Evolutionary conservation across 495 filamentous ascomycete genomes (phyloP).

Genomic region (Cryomyces minteri): DNA sequence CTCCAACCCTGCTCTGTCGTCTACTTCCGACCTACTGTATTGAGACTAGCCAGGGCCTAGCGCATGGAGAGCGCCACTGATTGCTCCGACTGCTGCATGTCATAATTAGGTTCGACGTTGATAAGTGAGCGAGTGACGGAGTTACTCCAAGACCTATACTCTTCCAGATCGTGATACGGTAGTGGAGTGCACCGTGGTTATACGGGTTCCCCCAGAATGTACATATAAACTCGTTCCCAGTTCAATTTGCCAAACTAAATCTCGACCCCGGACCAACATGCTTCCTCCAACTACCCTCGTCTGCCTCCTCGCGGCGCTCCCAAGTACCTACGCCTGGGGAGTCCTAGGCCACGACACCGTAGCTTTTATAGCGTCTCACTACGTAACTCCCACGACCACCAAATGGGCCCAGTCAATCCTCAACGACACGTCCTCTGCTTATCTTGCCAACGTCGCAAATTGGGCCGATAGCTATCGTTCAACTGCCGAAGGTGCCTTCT

Average conservation of each 20-base stretch:
- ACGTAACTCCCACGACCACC: constrained; percentile 8
- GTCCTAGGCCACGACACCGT: constrained; percentile 19
- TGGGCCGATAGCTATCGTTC: constrained; percentile 48
- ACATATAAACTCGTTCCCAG: background rate
- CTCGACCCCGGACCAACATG: background rate
- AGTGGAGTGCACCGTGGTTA: too few species aligned
- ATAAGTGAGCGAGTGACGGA: too few species aligned
- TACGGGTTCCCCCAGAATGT: too few species aligned
- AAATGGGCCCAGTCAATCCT: constrained; percentile 14
- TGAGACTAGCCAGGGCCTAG: too few species aligned
- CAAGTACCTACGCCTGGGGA: constrained; percentile 15
- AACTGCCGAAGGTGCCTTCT: constrained; percentile 36
- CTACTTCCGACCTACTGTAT: too few species aligned
- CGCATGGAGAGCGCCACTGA: too few species aligned
- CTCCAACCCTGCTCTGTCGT: too few species aligned
- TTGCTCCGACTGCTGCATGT: too few species aligned
- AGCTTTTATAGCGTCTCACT: constrained; percentile 19
- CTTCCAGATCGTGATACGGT: too few species aligned
- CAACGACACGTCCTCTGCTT: constrained; percentile 24
- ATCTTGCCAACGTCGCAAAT: constrained; percentile 39
- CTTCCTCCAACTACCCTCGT: background rate
- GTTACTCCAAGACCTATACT: too few species aligned
- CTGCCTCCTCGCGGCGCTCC: constrained; percentile 5
- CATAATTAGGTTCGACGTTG: too few species aligned
- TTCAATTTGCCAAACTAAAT: background rate